Percentiles rank a stretch among this genome's conserved stretches.
Evolutionary conservation across 2,329 filamentous ascomycete genomes (phyloP).

Genomic region (Alternaria atra): DNA sequence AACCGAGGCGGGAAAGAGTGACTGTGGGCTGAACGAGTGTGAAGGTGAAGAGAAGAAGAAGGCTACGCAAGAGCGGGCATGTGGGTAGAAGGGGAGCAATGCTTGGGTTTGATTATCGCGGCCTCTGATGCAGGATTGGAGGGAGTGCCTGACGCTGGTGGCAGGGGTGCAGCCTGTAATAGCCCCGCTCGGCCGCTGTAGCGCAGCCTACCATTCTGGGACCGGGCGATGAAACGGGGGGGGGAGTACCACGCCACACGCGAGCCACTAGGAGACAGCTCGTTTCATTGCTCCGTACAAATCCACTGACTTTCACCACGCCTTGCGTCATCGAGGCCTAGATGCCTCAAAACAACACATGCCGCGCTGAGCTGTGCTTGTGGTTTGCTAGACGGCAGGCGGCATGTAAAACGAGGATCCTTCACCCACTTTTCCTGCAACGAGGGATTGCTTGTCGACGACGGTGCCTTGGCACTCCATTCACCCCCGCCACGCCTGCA

Average conservation of each 20-base stretch:
- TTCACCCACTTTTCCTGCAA: neutral
- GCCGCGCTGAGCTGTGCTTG: neutral
- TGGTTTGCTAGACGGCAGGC: constrained; percentile 16
- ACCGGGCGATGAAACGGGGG: constrained; percentile 30
- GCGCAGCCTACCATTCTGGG: constrained; percentile 21
- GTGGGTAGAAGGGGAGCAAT: constrained; percentile 31
- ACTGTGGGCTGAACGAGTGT: constrained; percentile 21
- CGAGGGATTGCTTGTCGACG: constrained; percentile 3
- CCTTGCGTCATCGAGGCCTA: constrained; percentile 24
- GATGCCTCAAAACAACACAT: constrained; percentile 5
- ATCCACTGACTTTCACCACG: constrained; percentile 15
- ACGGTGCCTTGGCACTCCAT: constrained; percentile 3
- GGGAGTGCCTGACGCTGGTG: constrained; percentile 16
- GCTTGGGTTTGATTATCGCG: constrained; percentile 36
- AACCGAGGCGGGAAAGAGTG: constrained; percentile 29
- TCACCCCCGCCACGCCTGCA: constrained; percentile 3
- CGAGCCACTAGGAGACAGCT: constrained; percentile 19
- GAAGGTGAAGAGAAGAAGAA: constrained; percentile 6
- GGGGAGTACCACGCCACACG: constrained; percentile 22
- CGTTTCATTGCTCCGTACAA: constrained; percentile 37
- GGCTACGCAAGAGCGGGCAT: constrained; percentile 24
- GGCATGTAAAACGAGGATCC: constrained; percentile 12
- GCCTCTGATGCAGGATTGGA: constrained; percentile 28
- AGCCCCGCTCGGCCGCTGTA: constrained; percentile 20
- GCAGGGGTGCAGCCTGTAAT: constrained; percentile 14